phyloP scores from a whole-genome alignment of 2,329 filamentous ascomycete species.

The Fusarium irregulare region DNA sequence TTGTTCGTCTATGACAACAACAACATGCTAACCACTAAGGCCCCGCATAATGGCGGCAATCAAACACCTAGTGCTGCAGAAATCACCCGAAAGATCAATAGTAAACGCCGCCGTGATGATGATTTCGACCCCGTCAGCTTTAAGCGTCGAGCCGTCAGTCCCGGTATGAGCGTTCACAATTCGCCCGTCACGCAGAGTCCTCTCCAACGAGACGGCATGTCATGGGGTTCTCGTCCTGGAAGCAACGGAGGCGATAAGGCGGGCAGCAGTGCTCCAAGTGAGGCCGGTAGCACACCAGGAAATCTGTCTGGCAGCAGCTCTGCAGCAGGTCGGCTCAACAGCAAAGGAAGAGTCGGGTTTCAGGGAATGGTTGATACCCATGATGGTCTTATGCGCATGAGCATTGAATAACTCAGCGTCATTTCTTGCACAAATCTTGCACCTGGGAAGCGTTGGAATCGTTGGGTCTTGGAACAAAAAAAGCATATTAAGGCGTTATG shows the following conservation, averaged over 20 bases:
- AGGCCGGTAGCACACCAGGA: conserved; percentile 56
- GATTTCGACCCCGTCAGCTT: conserved; percentile 89
- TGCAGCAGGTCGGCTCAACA: conserved; percentile 60
- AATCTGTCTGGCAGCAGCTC: conserved; percentile 44
- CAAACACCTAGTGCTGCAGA: conserved; percentile 75
- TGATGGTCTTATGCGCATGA: conserved; percentile 96
- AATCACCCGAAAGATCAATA: conserved; percentile 80
- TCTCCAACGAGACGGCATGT: conserved; percentile 74
- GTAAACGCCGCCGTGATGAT: conserved; percentile 88
- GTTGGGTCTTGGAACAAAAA: conserved; percentile 5
- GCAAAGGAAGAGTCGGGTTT: conserved; percentile 76
- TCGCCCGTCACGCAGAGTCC: conserved; percentile 90
- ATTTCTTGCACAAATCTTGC: not conserved
- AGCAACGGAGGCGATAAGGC: conserved; percentile 68
- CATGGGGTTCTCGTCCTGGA: conserved; percentile 78
- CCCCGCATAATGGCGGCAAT: conserved; percentile 49
- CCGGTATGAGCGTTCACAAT: conserved; percentile 90
- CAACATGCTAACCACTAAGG: conserved; percentile 35
- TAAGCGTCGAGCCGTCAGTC: conserved; percentile 91
- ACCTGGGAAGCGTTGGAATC: conserved; percentile 3
- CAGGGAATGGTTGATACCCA: conserved; percentile 97
- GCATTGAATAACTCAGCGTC: conserved; percentile 75
- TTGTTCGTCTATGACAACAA: conserved; percentile 1
- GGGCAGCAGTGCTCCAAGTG: conserved; percentile 64
- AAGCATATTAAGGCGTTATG: conserved; percentile 41